Conservation (phyloP, 768 basidiomycete genomes). For the Tricholoma flavovirens region DNA sequence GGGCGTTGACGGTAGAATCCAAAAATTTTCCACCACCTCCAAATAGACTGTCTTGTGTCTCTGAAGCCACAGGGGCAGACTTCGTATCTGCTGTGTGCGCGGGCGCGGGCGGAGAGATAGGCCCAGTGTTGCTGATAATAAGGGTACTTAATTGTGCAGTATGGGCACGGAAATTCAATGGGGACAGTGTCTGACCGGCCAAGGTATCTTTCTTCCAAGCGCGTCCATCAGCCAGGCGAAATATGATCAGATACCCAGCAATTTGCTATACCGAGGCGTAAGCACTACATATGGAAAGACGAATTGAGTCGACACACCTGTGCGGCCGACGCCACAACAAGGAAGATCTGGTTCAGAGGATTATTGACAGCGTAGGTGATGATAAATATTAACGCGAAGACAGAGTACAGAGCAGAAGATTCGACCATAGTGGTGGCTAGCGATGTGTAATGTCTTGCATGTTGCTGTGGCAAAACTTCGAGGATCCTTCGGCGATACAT, state of each 20-base stretch:
- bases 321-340: slow-evolving; percentile 19
- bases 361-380: slow-evolving; percentile 26
- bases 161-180: slow-evolving; percentile 8
- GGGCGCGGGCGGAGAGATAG: neutral
- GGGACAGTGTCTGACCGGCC: slow-evolving; percentile 11
- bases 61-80: neutral
- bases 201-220: slow-evolving; percentile 33
- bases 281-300: neutral
- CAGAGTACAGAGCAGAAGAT: slow-evolving; percentile 30
- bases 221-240: slow-evolving; percentile 40
- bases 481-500: slow-evolving; percentile 22
- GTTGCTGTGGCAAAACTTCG: slow-evolving; percentile 20
- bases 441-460: slow-evolving; percentile 27
- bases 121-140: neutral
- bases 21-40: neutral
- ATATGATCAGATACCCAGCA: slow-evolving; percentile 42
- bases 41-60: neutral
- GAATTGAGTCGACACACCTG: slow-evolving; percentile 19
- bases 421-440: slow-evolving; percentile 29
- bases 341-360: slow-evolving; percentile 28
- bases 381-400: slow-evolving; percentile 26
- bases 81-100: neutral
- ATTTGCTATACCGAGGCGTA: slow-evolving; percentile 28
- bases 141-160: slow-evolving; percentile 3
- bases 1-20: neutral